Evolutionary conservation across 2,329 filamentous ascomycete species (phyloP).

Genomic region (Trematosphaeria pertusa): DNA sequence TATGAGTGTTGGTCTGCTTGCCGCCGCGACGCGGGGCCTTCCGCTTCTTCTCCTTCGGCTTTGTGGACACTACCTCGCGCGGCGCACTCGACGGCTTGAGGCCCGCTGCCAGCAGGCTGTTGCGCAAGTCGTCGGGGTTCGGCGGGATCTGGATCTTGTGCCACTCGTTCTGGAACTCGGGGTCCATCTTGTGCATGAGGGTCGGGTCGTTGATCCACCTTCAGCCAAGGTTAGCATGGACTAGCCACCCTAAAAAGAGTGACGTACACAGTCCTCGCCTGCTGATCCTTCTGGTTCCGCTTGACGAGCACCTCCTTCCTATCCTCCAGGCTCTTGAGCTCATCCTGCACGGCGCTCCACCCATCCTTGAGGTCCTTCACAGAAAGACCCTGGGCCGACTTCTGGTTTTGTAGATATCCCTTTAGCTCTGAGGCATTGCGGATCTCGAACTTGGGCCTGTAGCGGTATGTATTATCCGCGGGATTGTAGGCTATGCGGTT

Average conservation of each 20-base stretch:
- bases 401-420: conserved; percentile 79
- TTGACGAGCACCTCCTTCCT: conserved; percentile 84
- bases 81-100: conserved; percentile 87
- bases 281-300: conserved; percentile 89
- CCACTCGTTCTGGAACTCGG: conserved; percentile 86
- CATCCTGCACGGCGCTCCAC: conserved; percentile 83
- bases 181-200: conserved; percentile 76
- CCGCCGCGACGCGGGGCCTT: conserved; percentile 76
- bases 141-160: conserved; percentile 77
- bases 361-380: conserved; percentile 96
- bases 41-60: conserved; percentile 72
- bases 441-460: conserved; percentile 85
- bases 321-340: conserved; percentile 78
- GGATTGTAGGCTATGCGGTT: conserved; percentile 67
- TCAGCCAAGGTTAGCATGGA: conserved; percentile 6
- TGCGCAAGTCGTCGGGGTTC: conserved; percentile 74
- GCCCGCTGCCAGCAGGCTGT: conserved; percentile 76
- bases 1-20: conserved; percentile 87
- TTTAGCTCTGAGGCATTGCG: conserved; percentile 78
- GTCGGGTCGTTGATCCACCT: conserved; percentile 83
- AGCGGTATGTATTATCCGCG: conserved; percentile 74
- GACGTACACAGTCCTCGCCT: conserved; percentile 72
- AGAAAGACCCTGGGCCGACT: conserved; percentile 78
- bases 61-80: conserved; percentile 65
- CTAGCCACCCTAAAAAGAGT: not conserved